phyloP scores from a whole-genome alignment of 192 early-diverging fungal species.

The Backusella australiensis region DNA sequence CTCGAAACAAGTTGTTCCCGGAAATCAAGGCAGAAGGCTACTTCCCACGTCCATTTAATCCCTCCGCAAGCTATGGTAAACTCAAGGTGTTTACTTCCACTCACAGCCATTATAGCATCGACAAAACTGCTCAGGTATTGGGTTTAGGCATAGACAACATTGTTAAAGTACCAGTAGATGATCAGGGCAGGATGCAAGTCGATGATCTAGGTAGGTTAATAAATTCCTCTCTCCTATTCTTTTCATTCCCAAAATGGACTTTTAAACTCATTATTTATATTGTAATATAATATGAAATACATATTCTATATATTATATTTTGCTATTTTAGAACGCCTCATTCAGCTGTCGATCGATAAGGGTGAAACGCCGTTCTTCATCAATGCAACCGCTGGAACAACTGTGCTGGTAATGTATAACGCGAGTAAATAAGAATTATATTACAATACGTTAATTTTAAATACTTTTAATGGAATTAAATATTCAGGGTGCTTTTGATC shows the following conservation, averaged over 20 bases:
- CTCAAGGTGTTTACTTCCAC: constrained; percentile 68
- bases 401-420: constrained; percentile 54
- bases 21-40: constrained; percentile 56
- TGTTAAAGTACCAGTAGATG: constrained; percentile 62
- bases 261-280: background rate
- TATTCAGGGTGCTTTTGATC: constrained; percentile 70
- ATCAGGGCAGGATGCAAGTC: constrained; percentile 58
- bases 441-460: background rate
- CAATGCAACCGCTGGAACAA: constrained; percentile 82
- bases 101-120: constrained; percentile 74
- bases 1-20: constrained; percentile 65
- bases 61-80: constrained; percentile 31
- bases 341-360: constrained; percentile 35
- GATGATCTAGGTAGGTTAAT: constrained; percentile 46
- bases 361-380: constrained; percentile 75
- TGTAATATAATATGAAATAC: background rate
- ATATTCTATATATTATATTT: background rate
- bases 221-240: background rate
- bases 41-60: constrained; percentile 27
- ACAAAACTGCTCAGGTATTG: constrained; percentile 67
- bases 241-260: background rate
- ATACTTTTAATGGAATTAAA: background rate
- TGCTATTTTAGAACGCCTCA: constrained; percentile 37
- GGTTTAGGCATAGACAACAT: constrained; percentile 72
- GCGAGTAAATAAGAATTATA: background rate